Conservation (phyloP, 176 grass and related monocot genomes). For the Guadua angustifolia region DNA sequence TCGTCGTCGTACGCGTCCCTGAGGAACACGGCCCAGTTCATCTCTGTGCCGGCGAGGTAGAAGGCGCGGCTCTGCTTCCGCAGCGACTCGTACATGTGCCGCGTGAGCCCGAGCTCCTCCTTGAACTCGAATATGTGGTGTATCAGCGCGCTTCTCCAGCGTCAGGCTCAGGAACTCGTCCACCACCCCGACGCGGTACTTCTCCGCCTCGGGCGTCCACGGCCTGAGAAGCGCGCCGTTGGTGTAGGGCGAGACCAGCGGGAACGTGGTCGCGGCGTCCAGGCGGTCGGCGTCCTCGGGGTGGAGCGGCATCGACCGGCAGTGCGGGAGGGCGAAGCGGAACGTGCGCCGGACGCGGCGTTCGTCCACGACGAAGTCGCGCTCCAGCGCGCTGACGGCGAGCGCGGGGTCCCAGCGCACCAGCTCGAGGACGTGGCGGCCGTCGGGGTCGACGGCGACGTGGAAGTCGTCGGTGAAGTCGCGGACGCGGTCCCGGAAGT, state of each 20-base stretch:
- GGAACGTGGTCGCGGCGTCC: constrained; percentile 68
- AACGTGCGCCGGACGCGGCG: constrained; percentile 59
- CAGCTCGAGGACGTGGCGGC: constrained; percentile 77
- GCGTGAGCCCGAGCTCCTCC: constrained; percentile 76
- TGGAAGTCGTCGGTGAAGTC: constrained; percentile 72
- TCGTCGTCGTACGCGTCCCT: constrained; percentile 62
- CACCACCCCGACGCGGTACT: constrained; percentile 80
- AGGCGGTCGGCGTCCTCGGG: constrained; percentile 60
- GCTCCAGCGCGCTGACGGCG: constrained; percentile 77
- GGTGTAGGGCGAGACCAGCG: constrained; percentile 78
- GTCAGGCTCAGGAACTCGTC: constrained; percentile 84
- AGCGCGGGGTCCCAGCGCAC: constrained; percentile 69
- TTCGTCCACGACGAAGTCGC: constrained; percentile 72
- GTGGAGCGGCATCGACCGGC: constrained; percentile 63
- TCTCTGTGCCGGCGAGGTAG: constrained; percentile 92
- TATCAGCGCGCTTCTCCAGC: constrained; percentile 84
- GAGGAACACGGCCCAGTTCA: constrained; percentile 89
- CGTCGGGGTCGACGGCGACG: constrained; percentile 74
- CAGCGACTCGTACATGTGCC: constrained; percentile 73
- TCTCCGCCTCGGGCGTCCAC: constrained; percentile 80
- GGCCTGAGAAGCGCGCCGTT: constrained; percentile 63
- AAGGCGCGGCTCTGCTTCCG: constrained; percentile 75
- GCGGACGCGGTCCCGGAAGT: constrained; percentile 75
- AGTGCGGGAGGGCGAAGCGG: constrained; percentile 68
- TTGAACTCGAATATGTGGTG: constrained; percentile 96